These are phyloP conservation scores for Salix exigua DNA, from an alignment of 345 rosid genomes.

Conservation along the genomic window DNA sequence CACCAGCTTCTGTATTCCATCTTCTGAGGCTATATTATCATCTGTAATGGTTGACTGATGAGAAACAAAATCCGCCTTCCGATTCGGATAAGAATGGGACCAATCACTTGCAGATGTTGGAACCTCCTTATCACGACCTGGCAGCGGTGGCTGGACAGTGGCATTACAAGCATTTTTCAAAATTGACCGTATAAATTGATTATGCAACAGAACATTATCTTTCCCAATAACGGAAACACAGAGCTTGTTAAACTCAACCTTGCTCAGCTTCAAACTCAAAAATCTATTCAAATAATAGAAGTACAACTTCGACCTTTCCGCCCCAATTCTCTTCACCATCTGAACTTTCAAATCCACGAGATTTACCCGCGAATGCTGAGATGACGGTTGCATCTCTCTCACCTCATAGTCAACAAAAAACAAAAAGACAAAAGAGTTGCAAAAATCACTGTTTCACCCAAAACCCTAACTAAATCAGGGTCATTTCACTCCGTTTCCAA, in stretches of 20 bases:
- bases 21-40: conserved; percentile 10
- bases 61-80: conserved; percentile 26
- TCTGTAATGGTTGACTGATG: conserved; percentile 10
- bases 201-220: conserved; percentile 38
- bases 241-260: conserved; percentile 33
- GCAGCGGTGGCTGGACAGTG: conserved; percentile 24
- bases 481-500: conserved; percentile 11
- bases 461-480: conserved; percentile 6
- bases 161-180: conserved; percentile 42
- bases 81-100: conserved; percentile 19
- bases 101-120: conserved; percentile 10
- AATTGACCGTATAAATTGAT: conserved; percentile 40
- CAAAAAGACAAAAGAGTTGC: not conserved
- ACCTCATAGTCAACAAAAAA: conserved; percentile 15
- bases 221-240: conserved; percentile 37
- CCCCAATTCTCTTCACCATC: conserved; percentile 37
- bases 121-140: conserved; percentile 11
- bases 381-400: conserved; percentile 21
- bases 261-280: conserved; percentile 33
- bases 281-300: conserved; percentile 34
- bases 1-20: conserved; percentile 13
- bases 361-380: conserved; percentile 21
- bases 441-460: conserved; percentile 3
- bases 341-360: conserved; percentile 33
- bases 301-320: conserved; percentile 33